Evolutionary conservation across 176 grass and related monocot genomes (phyloP).

Genomic region (Bolboschoenus planiculmis): DNA sequence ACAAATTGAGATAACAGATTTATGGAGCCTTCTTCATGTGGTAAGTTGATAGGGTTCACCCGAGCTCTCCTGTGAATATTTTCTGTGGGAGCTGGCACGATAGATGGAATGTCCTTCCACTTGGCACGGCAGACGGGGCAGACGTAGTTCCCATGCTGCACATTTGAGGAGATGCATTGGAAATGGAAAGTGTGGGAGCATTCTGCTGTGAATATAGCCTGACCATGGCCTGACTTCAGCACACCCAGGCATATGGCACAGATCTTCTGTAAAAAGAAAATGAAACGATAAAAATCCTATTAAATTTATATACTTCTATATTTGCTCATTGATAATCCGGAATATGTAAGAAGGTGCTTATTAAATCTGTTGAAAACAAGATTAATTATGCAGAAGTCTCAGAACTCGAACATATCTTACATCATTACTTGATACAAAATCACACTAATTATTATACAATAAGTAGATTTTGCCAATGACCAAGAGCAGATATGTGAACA

Average conservation of each 20-base stretch:
- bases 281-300: background rate
- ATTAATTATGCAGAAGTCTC: background rate
- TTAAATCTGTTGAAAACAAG: background rate
- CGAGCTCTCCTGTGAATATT: conserved; percentile 46
- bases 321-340: background rate
- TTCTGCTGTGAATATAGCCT: conserved; percentile 80
- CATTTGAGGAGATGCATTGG: conserved; percentile 53
- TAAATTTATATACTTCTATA: background rate
- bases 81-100: conserved; percentile 29
- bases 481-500: background rate
- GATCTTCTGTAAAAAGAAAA: conserved; percentile 44
- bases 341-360: background rate
- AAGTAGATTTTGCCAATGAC: background rate
- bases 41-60: conserved; percentile 47
- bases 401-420: background rate
- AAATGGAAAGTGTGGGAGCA: conserved; percentile 86
- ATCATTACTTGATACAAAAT: background rate
- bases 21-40: conserved; percentile 40
- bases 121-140: conserved; percentile 77
- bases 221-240: conserved; percentile 64
- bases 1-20: conserved; percentile 39
- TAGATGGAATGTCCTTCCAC: conserved; percentile 80
- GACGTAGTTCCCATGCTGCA: conserved; percentile 42
- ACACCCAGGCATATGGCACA: conserved; percentile 80
- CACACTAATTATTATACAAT: background rate